Percentiles rank a stretch among this genome's conserved stretches.
Evolutionary conservation across 225 moss, liverwort and hornwort genomes (phyloP).

Genomic region (Rhytidiadelphus loreus): DNA sequence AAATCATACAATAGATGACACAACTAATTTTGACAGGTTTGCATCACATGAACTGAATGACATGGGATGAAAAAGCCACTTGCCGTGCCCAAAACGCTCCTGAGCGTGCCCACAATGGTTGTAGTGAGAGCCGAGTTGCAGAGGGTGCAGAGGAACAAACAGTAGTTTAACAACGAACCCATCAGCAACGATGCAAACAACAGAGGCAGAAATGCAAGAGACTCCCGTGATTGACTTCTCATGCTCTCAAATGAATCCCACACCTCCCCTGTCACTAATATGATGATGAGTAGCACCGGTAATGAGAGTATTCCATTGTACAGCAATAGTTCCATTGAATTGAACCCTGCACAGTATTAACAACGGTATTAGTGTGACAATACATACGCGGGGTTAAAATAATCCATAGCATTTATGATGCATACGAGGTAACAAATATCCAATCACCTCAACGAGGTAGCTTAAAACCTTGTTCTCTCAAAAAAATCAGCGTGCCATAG

Average conservation of each 20-base stretch:
- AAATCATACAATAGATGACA: neutral
- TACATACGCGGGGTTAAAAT: neutral
- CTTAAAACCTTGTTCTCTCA: neutral
- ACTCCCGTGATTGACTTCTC: slow-evolving; percentile 21
- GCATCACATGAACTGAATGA: neutral
- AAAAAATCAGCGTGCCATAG: neutral
- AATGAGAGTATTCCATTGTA: slow-evolving; percentile 58
- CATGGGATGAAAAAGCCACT: neutral
- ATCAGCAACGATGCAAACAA: slow-evolving; percentile 39
- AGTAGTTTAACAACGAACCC: slow-evolving; percentile 56
- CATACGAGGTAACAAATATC: neutral
- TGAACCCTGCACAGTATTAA: slow-evolving; percentile 29
- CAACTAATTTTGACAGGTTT: neutral
- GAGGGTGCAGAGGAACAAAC: slow-evolving; percentile 56
- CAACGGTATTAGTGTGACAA: neutral
- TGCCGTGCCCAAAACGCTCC: slow-evolving; percentile 55
- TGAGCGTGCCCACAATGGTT: slow-evolving; percentile 50
- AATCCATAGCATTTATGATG: neutral
- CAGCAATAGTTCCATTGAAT: slow-evolving; percentile 47
- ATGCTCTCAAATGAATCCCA: slow-evolving; percentile 44
- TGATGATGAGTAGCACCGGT: slow-evolving; percentile 41
- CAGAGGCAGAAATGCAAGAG: slow-evolving; percentile 34
- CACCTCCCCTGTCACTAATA: slow-evolving; percentile 40
- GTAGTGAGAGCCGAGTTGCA: slow-evolving; percentile 61
- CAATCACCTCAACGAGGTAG: neutral